Conservation (phyloP, 257 asterid species). For the Gynochthodes officinalis region DNA sequence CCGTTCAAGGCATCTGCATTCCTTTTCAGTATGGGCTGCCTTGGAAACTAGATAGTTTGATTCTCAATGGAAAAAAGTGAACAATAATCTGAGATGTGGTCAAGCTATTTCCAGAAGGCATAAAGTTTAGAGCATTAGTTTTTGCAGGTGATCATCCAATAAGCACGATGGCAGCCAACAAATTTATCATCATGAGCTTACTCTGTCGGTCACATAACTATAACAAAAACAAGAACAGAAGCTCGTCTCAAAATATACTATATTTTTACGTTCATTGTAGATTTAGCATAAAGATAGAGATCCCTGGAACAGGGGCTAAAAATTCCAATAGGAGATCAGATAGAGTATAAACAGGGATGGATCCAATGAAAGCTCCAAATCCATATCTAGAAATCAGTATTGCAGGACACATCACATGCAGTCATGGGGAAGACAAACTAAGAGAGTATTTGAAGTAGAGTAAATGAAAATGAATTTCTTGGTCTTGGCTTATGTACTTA, state of each 20-base stretch:
- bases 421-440: not conserved
- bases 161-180: not conserved
- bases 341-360: not conserved
- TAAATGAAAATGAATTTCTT: not conserved
- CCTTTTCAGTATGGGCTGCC: not conserved
- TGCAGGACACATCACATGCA: not conserved
- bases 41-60: not conserved
- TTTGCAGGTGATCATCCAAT: not conserved
- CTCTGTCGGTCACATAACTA: not conserved
- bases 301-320: not conserved
- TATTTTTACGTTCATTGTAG: not conserved
- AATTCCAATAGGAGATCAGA: too few relatives aligned
- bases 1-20: not conserved
- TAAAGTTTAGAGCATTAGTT: not conserved
- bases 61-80: not conserved
- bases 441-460: not conserved
- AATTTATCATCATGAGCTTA: not conserved
- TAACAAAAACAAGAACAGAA: not conserved
- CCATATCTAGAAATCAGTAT: not conserved
- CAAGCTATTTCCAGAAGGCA: not conserved
- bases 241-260: not conserved
- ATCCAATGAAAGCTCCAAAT: not conserved
- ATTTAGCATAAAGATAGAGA: not conserved
- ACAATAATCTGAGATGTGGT: not conserved
- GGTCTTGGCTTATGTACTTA: not conserved